Base-by-base conservation (phyloP, 176 grass and related monocot genomes). In the Rhynchospora breviuscula region DNA sequence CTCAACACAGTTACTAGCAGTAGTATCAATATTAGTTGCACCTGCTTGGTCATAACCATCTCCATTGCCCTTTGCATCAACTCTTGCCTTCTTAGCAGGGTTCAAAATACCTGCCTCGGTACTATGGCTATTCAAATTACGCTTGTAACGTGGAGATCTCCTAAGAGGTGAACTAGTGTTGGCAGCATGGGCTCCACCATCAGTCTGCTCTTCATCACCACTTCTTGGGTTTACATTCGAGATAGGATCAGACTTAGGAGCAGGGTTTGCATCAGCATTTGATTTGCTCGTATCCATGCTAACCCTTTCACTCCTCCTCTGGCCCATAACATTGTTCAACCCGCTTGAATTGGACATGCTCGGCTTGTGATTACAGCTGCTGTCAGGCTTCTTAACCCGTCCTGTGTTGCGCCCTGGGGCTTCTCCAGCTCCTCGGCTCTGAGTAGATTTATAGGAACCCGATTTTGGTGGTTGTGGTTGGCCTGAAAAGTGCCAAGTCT, bases 361-460 rank as follows among this genome's bases (percentile, higher is more conserved):
- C 44, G 74, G 84, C 40, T 79, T 86, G 69, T 75, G 71, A 47
- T 79, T 59, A 59, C 49, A 61, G 63, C 26, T 70, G 17, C 87
- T 85, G 43, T 68, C 69, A 67, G 65, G 45, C 35, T 90, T 88
- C 56, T 29, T 19, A 67, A 83, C 5, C n/a, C 67, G 59, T 59
- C 33, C 49, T 45, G 73, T 60, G 23, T 65, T 56, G 77, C 74
- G 56, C 45, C 59, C 77, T 65, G 90, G 81, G 87, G 82, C 82
- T 57, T 85, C 85, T 85, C 83, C 60, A 53, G 86, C 82, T 51
- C 54, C 67, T 78, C 84, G 85, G 69, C 78, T 81, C 53, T 49
- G 79, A 25, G 12, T 2, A 40, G 18, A 45, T 43, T 78, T 45
- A 85, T 19, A 52, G 7, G 49, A 52, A 52, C 49, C 10, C 10